Percentiles rank a stretch among this genome's conserved stretches.
Evolutionary conservation across 208 protist genomes (phyloP).

Genomic region (Wallacemonas collosoma): DNA sequence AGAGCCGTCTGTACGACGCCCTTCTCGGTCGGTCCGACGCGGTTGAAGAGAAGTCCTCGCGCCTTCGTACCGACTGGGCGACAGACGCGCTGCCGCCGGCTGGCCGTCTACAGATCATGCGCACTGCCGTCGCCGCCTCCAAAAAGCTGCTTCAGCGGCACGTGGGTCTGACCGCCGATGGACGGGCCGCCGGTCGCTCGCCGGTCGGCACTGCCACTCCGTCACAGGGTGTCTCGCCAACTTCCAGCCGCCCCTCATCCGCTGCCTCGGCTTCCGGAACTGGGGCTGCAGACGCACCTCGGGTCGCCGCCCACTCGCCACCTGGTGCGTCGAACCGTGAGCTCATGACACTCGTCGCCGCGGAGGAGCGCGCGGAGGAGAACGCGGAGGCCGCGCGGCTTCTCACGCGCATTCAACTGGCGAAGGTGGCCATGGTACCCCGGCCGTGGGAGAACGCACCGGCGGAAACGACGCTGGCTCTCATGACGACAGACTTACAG

Average conservation of each 20-base stretch:
- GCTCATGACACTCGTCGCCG: background rate
- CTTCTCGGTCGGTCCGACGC: conserved; percentile 23
- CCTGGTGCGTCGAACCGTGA: background rate
- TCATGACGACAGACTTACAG: conserved; percentile 7
- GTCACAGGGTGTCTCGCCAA: background rate
- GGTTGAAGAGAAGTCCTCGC: conserved; percentile 26
- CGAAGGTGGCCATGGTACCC: conserved; percentile 51
- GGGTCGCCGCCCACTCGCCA: background rate
- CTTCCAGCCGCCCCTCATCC: conserved; percentile 5
- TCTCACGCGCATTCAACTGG: conserved; percentile 31
- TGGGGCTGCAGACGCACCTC: too few species aligned
- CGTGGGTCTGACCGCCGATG: background rate
- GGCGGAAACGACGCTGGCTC: background rate
- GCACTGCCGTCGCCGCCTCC: conserved; percentile 9
- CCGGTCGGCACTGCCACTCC: background rate
- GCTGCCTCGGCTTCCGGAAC: background rate
- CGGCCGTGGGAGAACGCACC: conserved; percentile 51
- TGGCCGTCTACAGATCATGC: conserved; percentile 13
- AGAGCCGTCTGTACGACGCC: conserved; percentile 49
- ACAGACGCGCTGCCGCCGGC: conserved; percentile 2
- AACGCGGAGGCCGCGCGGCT: conserved; percentile 16
- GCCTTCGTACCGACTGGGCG: conserved; percentile 9
- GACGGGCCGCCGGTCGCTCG: background rate
- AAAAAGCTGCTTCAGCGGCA: conserved; percentile 4
- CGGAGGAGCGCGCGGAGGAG: conserved; percentile 10